phyloP scores from a whole-genome alignment of 768 basidiomycete genomes.

The Kwoniella botswanensis region DNA sequence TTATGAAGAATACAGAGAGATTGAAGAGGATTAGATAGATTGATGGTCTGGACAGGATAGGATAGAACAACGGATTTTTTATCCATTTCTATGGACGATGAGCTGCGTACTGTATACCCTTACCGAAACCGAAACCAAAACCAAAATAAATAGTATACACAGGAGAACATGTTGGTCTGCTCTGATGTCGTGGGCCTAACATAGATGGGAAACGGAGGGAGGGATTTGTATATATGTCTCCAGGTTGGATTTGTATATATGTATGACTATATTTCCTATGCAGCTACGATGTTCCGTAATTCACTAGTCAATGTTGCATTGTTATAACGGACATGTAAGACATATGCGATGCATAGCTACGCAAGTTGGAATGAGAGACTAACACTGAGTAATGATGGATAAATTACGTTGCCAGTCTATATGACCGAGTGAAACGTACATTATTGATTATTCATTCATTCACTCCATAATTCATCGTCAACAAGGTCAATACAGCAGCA shows the following conservation, averaged over 20 bases:
- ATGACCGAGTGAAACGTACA: too few relatives aligned
- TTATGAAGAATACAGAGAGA: slow-evolving; percentile 79
- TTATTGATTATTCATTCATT: too few relatives aligned
- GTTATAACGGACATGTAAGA: not conserved
- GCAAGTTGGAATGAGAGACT: not conserved
- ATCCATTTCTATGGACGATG: not conserved
- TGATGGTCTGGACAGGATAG: not conserved
- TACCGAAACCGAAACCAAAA: not conserved
- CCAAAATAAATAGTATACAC: not conserved
- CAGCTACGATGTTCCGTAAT: not conserved
- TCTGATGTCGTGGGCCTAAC: not conserved
- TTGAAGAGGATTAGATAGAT: slow-evolving; percentile 61
- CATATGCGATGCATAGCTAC: not conserved
- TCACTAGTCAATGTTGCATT: not conserved
- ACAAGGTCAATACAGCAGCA: too few relatives aligned
- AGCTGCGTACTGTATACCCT: slow-evolving; percentile 1
- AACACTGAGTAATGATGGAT: not conserved
- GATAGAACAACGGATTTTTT: not conserved
- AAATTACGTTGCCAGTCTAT: not conserved
- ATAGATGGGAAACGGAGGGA: slow-evolving; percentile 6
- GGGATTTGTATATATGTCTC: not conserved
- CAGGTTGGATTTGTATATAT: not conserved
- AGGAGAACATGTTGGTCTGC: not conserved
- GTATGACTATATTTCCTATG: not conserved
- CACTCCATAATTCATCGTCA: too few relatives aligned